phyloP scores from a whole-genome alignment of 108 stramenopile species.

The Conticribra weissflogii region DNA sequence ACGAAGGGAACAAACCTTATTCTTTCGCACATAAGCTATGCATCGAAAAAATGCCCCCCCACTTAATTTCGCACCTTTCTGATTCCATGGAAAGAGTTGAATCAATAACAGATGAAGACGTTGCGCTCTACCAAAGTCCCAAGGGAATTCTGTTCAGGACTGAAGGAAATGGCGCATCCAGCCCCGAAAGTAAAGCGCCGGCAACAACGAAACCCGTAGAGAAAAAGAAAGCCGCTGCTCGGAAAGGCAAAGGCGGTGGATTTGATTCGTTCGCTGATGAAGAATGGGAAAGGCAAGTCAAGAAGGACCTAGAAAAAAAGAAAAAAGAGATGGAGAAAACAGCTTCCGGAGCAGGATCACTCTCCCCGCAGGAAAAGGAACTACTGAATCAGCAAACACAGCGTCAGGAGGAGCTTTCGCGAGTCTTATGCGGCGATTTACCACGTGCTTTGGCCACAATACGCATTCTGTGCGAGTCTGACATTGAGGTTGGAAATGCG shows the following conservation, averaged over 20 bases:
- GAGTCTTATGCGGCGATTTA: conserved; percentile 47
- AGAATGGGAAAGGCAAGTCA: conserved; percentile 88
- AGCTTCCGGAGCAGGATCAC: conserved; percentile 4
- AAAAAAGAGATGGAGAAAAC: conserved; percentile 25
- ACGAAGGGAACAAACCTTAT: conserved; percentile 66
- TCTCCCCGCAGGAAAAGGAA: conserved; percentile 70
- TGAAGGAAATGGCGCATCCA: conserved; percentile 1
- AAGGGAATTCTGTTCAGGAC: conserved; percentile 39
- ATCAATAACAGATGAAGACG: conserved; percentile 42
- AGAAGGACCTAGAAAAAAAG: conserved; percentile 78
- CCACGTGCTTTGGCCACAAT: conserved; percentile 58
- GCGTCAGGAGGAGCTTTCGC: conserved; percentile 38
- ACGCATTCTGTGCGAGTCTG: conserved; percentile 61
- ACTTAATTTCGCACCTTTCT: conserved; percentile 31
- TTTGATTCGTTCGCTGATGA: conserved; percentile 70
- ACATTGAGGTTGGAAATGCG: conserved; percentile 88
- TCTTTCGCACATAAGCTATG: conserved; percentile 57
- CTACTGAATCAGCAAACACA: conserved; percentile 57
- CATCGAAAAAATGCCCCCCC: conserved; percentile 31
- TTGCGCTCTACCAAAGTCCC: conserved; percentile 38
- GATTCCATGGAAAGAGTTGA: conserved; percentile 22
- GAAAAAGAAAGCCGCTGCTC: conserved; percentile 45
- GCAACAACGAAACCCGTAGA: conserved; percentile 13
- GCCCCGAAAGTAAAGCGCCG: conserved; percentile 8
- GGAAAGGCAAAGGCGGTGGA: conserved; percentile 56